Evolutionary conservation across 345 rosid species (phyloP).

Genomic region (Stellera chamaejasme): DNA sequence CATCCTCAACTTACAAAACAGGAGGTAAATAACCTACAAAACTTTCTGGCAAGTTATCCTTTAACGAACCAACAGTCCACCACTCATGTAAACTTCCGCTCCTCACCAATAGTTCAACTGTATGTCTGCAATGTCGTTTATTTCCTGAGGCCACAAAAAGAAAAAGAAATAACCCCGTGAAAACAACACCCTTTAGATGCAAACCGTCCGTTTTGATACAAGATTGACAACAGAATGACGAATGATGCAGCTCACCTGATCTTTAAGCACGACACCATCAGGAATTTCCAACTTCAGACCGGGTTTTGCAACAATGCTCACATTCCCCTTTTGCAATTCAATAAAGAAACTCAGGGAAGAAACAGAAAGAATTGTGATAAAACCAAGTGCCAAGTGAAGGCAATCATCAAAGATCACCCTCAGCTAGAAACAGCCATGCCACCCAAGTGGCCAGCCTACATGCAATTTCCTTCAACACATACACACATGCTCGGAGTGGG

Average conservation of each 20-base stretch:
- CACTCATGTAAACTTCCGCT: too few relatives aligned
- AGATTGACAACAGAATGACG: too few relatives aligned
- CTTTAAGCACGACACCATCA: slow-evolving; percentile 25
- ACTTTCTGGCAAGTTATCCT: too few relatives aligned
- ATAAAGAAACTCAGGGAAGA: not conserved
- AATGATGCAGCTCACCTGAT: slow-evolving; percentile 24
- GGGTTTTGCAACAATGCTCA: slow-evolving; percentile 34
- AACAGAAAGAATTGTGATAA: not conserved
- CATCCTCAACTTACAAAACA: too few relatives aligned
- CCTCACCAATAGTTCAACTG: not conserved
- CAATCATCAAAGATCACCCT: not conserved
- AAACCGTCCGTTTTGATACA: too few relatives aligned
- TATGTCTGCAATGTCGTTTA: slow-evolving; percentile 22
- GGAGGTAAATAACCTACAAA: too few relatives aligned
- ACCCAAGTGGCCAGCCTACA: not conserved
- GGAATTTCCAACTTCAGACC: slow-evolving; percentile 44
- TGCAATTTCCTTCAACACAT: not conserved
- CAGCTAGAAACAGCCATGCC: not conserved
- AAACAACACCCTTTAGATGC: not conserved
- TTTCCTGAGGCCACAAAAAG: slow-evolving; percentile 23
- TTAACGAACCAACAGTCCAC: too few relatives aligned
- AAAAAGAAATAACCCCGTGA: not conserved
- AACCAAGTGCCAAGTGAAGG: not conserved
- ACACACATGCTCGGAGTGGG: not conserved
- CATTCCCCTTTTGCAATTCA: slow-evolving; percentile 25